A percentile compares a stretch with the other conserved stretches of the same genome.
These are phyloP conservation scores for Penicillium sp. DNA, from an alignment of 2,329 filamentous ascomycete species.

Conservation along the genomic window DNA sequence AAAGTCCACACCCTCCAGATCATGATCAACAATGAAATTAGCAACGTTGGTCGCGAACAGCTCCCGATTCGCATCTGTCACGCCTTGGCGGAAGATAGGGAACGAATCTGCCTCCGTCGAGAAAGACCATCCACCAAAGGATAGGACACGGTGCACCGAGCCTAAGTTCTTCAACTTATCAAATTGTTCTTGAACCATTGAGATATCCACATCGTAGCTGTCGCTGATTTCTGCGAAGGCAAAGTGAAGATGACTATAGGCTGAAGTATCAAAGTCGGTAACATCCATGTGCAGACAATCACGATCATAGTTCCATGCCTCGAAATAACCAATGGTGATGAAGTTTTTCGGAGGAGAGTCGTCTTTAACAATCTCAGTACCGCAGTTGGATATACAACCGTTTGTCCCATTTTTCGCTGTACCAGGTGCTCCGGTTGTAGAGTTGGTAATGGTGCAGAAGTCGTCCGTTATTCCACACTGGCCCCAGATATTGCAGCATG, in stretches of 20 bases:
- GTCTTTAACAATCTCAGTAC: conserved; percentile 35
- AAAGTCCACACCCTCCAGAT: conserved; percentile 44
- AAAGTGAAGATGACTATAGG: conserved; percentile 37
- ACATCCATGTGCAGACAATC: conserved; percentile 15
- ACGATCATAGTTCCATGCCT: neutral
- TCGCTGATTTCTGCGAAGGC: conserved; percentile 34
- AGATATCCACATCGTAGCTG: conserved; percentile 24
- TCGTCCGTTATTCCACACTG: conserved; percentile 46
- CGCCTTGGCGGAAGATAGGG: conserved; percentile 33
- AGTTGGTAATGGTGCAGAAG: conserved; percentile 39
- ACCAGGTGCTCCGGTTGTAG: conserved; percentile 36
- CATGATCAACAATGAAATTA: conserved; percentile 42
- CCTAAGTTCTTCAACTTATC: neutral
- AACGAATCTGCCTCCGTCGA: conserved; percentile 40
- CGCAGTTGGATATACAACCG: conserved; percentile 47
- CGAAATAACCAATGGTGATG: conserved; percentile 7
- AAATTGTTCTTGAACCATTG: neutral
- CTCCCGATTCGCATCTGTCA: conserved; percentile 24
- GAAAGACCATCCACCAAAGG: conserved; percentile 48
- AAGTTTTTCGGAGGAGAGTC: conserved; percentile 6
- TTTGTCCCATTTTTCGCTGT: conserved; percentile 34
- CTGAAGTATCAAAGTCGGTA: conserved; percentile 18
- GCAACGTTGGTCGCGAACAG: conserved; percentile 38
- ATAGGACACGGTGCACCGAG: conserved; percentile 3
- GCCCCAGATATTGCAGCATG: conserved; percentile 45